Percentiles rank a stretch among this genome's conserved stretches.
Evolutionary conservation across 805 yeast genomes (phyloP).

Genomic region (Wickerhamomyces bovis): DNA sequence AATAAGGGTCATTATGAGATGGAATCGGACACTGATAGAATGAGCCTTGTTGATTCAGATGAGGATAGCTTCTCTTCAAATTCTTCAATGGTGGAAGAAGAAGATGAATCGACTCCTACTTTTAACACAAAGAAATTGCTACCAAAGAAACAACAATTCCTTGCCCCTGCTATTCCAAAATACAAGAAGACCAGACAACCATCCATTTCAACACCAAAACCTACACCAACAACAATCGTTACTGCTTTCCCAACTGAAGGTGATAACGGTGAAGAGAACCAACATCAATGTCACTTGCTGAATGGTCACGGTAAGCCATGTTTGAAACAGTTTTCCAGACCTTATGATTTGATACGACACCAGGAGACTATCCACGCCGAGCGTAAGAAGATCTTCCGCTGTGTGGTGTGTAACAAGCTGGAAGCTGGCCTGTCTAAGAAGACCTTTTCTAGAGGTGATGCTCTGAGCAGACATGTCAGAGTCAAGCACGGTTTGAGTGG

Average conservation of each 20-base stretch:
- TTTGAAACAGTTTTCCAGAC: slow-evolving; percentile 80
- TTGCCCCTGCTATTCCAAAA: background rate
- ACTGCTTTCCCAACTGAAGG: background rate
- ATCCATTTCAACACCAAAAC: slow-evolving; percentile 1
- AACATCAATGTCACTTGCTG: slow-evolving; percentile 49
- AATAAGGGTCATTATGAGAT: slow-evolving; percentile 8
- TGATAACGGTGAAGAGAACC: background rate
- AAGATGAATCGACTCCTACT: slow-evolving; percentile 4
- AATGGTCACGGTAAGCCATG: slow-evolving; percentile 61
- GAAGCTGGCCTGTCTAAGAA: slow-evolving; percentile 42
- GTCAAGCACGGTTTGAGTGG: slow-evolving; percentile 79
- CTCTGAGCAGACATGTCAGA: slow-evolving; percentile 86
- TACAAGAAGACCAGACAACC: slow-evolving; percentile 1
- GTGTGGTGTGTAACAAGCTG: slow-evolving; percentile 66
- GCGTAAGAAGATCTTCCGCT: slow-evolving; percentile 77
- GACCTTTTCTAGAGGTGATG: slow-evolving; percentile 91
- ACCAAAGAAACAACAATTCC: background rate
- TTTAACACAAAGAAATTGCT: slow-evolving; percentile 1
- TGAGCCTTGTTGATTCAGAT: slow-evolving; percentile 32
- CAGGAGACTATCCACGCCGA: slow-evolving; percentile 95
- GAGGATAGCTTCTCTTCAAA: slow-evolving; percentile 25
- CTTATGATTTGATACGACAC: slow-evolving; percentile 90
- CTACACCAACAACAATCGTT: background rate
- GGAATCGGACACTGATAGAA: slow-evolving; percentile 39
- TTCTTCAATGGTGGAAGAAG: slow-evolving; percentile 17